Evolutionary conservation across 129 eudicot genomes (phyloP).

Genomic region (Artemisia tridentata): DNA sequence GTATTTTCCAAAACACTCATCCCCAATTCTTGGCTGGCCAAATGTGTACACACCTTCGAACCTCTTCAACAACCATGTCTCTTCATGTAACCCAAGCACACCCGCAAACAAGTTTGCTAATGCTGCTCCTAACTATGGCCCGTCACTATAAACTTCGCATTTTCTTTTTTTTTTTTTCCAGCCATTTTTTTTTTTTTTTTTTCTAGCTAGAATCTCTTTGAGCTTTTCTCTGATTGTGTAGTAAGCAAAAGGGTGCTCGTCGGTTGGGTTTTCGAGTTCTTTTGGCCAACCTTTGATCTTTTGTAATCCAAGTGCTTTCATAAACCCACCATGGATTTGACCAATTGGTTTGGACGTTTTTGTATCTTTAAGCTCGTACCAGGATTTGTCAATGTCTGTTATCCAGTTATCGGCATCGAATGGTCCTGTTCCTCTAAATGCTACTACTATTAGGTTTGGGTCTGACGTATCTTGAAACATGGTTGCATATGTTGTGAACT

Average conservation of each 20-base stretch:
- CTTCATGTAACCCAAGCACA: conserved; percentile 57
- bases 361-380: conserved; percentile 46
- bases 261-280: conserved; percentile 33
- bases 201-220: conserved; percentile 34
- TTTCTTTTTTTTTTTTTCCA: conserved; percentile 35
- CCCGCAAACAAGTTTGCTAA: conserved; percentile 58
- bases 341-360: conserved; percentile 38
- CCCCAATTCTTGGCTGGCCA: conserved; percentile 93
- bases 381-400: conserved; percentile 64
- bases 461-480: conserved; percentile 49
- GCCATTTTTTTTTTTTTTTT: conserved; percentile 35
- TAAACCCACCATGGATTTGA: conserved; percentile 62
- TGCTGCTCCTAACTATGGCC: conserved; percentile 91
- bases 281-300: conserved; percentile 65
- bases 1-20: conserved; percentile 58
- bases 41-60: conserved; percentile 78
- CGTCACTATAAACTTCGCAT: conserved; percentile 54
- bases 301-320: conserved; percentile 75
- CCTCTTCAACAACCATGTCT: conserved; percentile 50
- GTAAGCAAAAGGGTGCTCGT: conserved; percentile 49
- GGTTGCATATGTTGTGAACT: conserved; percentile 51
- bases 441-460: conserved; percentile 48
- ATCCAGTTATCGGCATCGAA: conserved; percentile 53
- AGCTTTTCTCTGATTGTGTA: conserved; percentile 62
- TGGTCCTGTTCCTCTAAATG: conserved; percentile 71